phyloP scores from a whole-genome alignment of 176 grass and related monocot genomes.

The Carex littledalei region DNA sequence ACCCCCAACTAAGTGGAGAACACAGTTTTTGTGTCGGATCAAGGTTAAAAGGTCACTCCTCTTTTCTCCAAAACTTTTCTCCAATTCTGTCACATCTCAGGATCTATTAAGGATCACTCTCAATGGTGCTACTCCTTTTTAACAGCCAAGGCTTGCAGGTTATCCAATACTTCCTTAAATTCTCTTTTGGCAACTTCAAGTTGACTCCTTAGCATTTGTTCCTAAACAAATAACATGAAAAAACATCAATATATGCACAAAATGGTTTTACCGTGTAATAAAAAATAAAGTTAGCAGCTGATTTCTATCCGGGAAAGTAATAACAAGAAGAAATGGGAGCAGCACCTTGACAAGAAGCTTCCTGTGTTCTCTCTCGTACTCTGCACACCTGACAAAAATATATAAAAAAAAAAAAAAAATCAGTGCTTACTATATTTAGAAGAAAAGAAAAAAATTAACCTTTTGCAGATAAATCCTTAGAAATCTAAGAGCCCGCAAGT shows the following conservation, averaged over 20 bases:
- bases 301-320: not conserved
- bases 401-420: not conserved
- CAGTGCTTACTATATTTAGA: not conserved
- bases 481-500: not conserved
- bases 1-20: not conserved
- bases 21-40: not conserved
- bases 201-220: constrained; percentile 56
- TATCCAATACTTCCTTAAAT: constrained; percentile 51
- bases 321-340: not conserved
- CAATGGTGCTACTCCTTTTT: constrained; percentile 44
- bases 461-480: not conserved
- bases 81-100: not conserved
- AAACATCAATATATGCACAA: constrained; percentile 21
- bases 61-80: not conserved
- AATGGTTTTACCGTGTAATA: not conserved
- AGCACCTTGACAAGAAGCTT: constrained; percentile 25
- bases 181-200: constrained; percentile 52
- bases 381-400: constrained; percentile 1
- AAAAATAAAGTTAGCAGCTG: not conserved
- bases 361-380: constrained; percentile 17
- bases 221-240: constrained; percentile 45
- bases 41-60: not conserved
- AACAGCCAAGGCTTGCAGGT: constrained; percentile 48
- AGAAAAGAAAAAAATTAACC: not conserved
- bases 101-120: not conserved